Percentiles rank a stretch among this genome's conserved stretches.
Evolutionary conservation across 2,329 filamentous ascomycete species (phyloP).

Genomic region (Scedosporium boydii): DNA sequence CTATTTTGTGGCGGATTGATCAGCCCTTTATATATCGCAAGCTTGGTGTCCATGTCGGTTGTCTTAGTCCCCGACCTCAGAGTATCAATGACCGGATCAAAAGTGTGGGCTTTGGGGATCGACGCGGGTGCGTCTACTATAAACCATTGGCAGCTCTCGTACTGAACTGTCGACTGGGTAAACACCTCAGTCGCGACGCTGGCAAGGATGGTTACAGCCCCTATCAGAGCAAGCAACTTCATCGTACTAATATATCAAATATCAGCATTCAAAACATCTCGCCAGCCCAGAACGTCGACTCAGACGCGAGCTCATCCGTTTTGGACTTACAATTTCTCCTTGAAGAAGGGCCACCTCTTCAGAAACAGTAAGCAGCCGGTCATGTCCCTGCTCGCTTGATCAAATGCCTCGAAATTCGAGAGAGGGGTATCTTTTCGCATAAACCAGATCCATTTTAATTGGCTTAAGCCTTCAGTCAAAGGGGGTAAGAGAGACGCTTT

Average conservation of each 20-base stretch:
- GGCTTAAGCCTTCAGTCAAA: not conserved
- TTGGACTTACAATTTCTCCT: not conserved
- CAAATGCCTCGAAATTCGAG: not conserved
- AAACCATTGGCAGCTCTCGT: not conserved
- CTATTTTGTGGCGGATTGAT: not conserved
- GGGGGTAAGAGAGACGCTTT: not conserved
- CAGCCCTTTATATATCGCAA: not conserved
- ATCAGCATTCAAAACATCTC: not conserved
- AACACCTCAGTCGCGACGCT: not conserved
- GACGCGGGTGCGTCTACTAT: not conserved
- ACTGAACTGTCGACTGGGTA: not conserved
- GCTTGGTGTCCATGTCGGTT: not conserved
- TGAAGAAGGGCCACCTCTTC: not conserved
- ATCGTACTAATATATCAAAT: not conserved
- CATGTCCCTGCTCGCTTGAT: not conserved
- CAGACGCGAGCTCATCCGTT: not conserved
- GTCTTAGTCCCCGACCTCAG: not conserved
- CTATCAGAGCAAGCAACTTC: not conserved
- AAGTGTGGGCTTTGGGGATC: not conserved
- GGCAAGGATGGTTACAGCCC: not conserved
- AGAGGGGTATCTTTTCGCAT: not conserved
- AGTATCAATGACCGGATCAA: not conserved
- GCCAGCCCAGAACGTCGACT: too few relatives aligned
- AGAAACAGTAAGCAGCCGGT: not conserved
- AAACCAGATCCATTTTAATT: not conserved